phyloP scores from a whole-genome alignment of 2,329 filamentous ascomycete species.

The Diplocarpon mali region DNA sequence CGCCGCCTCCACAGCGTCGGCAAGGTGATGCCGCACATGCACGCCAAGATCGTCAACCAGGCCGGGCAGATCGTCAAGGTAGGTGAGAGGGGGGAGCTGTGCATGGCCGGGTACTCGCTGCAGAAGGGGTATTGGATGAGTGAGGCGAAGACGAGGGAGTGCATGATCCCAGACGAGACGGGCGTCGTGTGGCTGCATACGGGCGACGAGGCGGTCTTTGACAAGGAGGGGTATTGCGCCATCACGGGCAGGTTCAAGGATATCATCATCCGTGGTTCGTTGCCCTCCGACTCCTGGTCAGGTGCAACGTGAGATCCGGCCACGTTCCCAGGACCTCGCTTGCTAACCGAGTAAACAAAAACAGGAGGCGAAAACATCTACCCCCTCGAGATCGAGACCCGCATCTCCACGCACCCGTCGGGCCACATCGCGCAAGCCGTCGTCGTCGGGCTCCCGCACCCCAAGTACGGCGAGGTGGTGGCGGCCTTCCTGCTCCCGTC shows the following conservation, averaged over 20 bases:
- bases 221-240: constrained; percentile 68
- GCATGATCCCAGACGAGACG: constrained; percentile 30
- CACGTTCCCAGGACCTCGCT: no score
- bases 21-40: constrained; percentile 70
- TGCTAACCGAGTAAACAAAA: no score
- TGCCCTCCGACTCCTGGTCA: no score
- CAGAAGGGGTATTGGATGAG: constrained; percentile 92
- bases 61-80: constrained; percentile 53
- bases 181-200: constrained; percentile 70
- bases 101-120: constrained; percentile 71
- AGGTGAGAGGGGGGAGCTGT: constrained; percentile 66
- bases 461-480: constrained; percentile 75
- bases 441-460: constrained; percentile 73
- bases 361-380: constrained; percentile 96
- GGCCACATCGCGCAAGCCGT: constrained; percentile 57
- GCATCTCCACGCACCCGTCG: no score
- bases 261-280: constrained; percentile 86
- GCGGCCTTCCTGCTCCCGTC: constrained; percentile 66
- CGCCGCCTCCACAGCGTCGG: constrained; percentile 65
- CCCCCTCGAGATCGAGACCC: constrained; percentile 81
- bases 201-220: constrained; percentile 85
- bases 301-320: no score
- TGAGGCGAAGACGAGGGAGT: constrained; percentile 54
- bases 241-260: constrained; percentile 94
- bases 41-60: constrained; percentile 65